Evolutionary conservation across 108 stramenopile genomes (phyloP).

Genomic region (Cyclotella kingstonii): DNA sequence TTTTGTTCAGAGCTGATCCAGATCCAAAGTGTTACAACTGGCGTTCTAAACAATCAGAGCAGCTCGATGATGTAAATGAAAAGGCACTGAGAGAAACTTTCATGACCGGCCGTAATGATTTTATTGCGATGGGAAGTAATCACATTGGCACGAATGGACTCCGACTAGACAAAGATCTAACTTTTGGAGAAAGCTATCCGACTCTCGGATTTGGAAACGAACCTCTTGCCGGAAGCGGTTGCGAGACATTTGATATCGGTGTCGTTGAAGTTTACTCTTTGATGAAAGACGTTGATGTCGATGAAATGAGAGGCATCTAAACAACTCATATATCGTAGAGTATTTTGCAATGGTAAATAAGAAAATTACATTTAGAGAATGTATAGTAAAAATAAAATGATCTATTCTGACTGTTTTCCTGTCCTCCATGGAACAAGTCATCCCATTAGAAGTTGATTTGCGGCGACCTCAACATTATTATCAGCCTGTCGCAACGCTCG

Average conservation of each 20-base stretch:
- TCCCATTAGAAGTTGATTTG: constrained; percentile 68
- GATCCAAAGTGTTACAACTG: constrained; percentile 75
- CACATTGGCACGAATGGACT: constrained; percentile 61
- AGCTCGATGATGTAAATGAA: constrained; percentile 26
- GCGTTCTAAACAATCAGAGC: constrained; percentile 47
- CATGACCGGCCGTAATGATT: constrained; percentile 61
- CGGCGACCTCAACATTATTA: constrained; percentile 89
- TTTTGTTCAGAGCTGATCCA: constrained; percentile 70
- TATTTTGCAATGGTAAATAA: no score
- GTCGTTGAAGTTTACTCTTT: constrained; percentile 72
- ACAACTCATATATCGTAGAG: background rate
- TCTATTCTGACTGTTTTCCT: no score
- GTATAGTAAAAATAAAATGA: no score
- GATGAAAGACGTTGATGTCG: constrained; percentile 42
- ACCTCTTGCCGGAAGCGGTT: constrained; percentile 46
- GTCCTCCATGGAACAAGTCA: no score
- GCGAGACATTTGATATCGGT: constrained; percentile 66
- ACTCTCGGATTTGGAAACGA: constrained; percentile 79
- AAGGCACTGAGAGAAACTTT: constrained; percentile 72
- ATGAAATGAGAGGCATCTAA: no score
- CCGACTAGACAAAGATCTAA: constrained; percentile 79
- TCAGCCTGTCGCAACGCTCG: constrained; percentile 60
- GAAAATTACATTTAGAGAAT: no score
- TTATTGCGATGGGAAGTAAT: constrained; percentile 80
- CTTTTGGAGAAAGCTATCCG: constrained; percentile 56